Base-by-base conservation (phyloP, 2,329 filamentous ascomycete genomes). In the Venturia aucupariae region DNA sequence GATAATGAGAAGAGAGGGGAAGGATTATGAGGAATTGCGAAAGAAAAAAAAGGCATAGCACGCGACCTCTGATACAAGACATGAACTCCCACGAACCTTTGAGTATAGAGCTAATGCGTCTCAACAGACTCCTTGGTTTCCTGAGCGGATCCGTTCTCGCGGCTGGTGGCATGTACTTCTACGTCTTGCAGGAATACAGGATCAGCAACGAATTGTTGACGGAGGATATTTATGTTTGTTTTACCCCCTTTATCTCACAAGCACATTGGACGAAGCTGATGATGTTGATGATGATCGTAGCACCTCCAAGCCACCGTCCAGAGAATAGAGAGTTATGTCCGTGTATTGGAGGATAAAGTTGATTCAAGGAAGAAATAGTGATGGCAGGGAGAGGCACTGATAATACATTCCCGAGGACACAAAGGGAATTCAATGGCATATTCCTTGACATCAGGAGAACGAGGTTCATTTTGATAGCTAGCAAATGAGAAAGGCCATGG, bases 151-250 rank as follows among this genome's bases (percentile, higher is more conserved):
- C 89, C 67, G 87, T 89, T 59, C 80, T 91, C 62, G 87, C 92
- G 55, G 92, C 91, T 71, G 84, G 84, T 62, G 88, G 86, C 65
- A 89, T 95, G 71, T 97, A 97, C 80, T 92, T 90, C 76, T 97
- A 97, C 76, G 85, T 96, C 69, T 80, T 97, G 71, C 86, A 93
- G 75, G 92, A 97, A 77, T 97, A 97, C 81, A 91, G 92, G 79
- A 82, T 92, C 54, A 90, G 91, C 70, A 97, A 97, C 80, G 90
- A 96, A 78, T 84, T 97, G 73, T 81, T 97, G 77, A 93, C 88
- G 67, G 92, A 96, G 78, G 93, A 97, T 78, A 96, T 97, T 75
- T 93, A 93, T 78, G 93, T 97, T 48, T 17, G 46, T 64, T 19
- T 32, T 35, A n/a, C n/a, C 22, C 22, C 15, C 27, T 2, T 7